Percentiles rank a stretch among this genome's conserved stretches.
phyloP scores from a whole-genome alignment of 768 basidiomycete genomes.

The Xanthoconium purpureum region DNA sequence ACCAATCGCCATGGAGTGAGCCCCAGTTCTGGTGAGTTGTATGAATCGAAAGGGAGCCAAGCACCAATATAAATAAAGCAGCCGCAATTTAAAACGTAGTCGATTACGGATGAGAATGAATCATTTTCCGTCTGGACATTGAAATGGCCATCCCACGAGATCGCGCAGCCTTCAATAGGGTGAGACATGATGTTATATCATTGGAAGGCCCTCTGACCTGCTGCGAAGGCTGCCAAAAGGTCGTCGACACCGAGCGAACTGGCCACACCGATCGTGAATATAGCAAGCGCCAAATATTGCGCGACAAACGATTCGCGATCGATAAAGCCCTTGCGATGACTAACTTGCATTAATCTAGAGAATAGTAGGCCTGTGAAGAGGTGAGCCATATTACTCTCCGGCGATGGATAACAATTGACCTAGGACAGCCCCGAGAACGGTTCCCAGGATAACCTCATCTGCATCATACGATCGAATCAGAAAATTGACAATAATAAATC shows the following conservation, averaged over 20 bases:
- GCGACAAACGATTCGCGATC: constrained; percentile 86
- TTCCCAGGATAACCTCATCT: constrained; percentile 84
- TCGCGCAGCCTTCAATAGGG: constrained; percentile 64
- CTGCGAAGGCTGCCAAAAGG: constrained; percentile 84
- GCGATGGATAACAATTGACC: constrained; percentile 29
- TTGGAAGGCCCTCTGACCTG: constrained; percentile 42
- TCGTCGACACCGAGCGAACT: constrained; percentile 84
- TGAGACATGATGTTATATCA: neutral
- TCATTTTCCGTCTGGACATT: constrained; percentile 80
- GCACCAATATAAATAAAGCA: constrained; percentile 88
- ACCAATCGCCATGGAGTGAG: constrained; percentile 71
- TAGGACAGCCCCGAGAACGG: constrained; percentile 58
- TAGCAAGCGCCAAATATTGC: constrained; percentile 71
- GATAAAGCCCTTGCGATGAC: constrained; percentile 59
- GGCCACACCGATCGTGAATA: constrained; percentile 77
- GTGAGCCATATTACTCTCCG: constrained; percentile 1
- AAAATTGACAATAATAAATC: neutral
- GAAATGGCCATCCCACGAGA: constrained; percentile 90
- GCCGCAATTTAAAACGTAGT: constrained; percentile 77
- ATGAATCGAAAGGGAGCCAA: constrained; percentile 69
- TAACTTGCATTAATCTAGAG: constrained; percentile 68
- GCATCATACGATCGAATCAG: constrained; percentile 1
- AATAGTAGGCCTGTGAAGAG: constrained; percentile 56
- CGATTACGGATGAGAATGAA: constrained; percentile 85
- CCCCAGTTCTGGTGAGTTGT: constrained; percentile 54